These are phyloP conservation scores for Penicillium paneum DNA, from an alignment of 2,329 filamentous ascomycete genomes.

Conservation along the genomic window DNA sequence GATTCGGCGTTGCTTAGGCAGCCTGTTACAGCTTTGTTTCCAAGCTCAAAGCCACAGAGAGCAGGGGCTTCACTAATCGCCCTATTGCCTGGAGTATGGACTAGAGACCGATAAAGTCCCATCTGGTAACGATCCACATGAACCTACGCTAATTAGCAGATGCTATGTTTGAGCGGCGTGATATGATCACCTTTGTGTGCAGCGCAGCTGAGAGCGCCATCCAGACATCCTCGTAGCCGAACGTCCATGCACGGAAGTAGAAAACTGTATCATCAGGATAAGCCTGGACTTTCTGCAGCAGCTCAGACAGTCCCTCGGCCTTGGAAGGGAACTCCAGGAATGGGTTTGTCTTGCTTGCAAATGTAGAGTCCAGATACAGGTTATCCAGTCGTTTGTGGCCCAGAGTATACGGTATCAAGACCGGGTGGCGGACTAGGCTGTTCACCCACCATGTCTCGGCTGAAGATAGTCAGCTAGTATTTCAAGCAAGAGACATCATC, in stretches of 20 bases:
- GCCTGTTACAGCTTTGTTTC: slow-evolving; percentile 66
- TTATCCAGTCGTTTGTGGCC: slow-evolving; percentile 68
- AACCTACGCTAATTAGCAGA: slow-evolving; percentile 48
- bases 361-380: slow-evolving; percentile 87
- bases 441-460: slow-evolving; percentile 84
- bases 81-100: slow-evolving; percentile 40
- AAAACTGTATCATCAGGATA: slow-evolving; percentile 76
- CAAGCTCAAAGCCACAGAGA: slow-evolving; percentile 70
- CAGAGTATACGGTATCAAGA: slow-evolving; percentile 69
- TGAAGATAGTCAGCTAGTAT: slow-evolving; percentile 17
- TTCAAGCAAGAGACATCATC: background rate
- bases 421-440: slow-evolving; percentile 65
- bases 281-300: slow-evolving; percentile 63
- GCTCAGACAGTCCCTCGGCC: slow-evolving; percentile 70
- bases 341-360: slow-evolving; percentile 53
- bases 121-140: slow-evolving; percentile 82
- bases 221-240: slow-evolving; percentile 93
- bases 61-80: slow-evolving; percentile 60
- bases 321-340: slow-evolving; percentile 60
- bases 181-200: slow-evolving; percentile 53
- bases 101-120: slow-evolving; percentile 65
- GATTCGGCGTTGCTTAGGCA: slow-evolving; percentile 65
- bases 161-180: background rate
- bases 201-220: slow-evolving; percentile 70
- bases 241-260: slow-evolving; percentile 85